phyloP scores from a whole-genome alignment of 371 early-diverging fungal species.

The Entomophthora muscae region DNA sequence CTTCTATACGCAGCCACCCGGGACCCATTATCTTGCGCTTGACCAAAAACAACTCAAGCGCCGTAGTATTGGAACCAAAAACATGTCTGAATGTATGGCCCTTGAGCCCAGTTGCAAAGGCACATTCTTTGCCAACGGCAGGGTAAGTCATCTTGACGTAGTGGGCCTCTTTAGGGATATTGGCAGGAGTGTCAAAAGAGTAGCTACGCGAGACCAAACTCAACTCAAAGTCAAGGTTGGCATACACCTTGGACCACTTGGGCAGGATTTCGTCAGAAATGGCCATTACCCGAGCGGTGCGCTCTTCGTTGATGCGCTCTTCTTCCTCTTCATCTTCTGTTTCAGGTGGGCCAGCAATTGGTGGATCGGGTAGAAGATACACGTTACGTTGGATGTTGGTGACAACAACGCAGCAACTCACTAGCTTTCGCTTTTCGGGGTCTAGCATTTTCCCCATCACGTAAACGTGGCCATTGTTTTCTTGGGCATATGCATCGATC shows the following conservation, averaged over 20 bases:
- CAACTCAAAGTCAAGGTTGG: neutral
- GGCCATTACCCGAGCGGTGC: neutral
- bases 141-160: slow-evolving; percentile 79
- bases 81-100: slow-evolving; percentile 72
- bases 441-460: slow-evolving; percentile 62
- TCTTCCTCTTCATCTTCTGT: neutral
- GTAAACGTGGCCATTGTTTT: slow-evolving; percentile 64
- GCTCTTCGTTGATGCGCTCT: neutral
- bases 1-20: slow-evolving; percentile 67
- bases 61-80: slow-evolving; percentile 77
- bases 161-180: slow-evolving; percentile 58
- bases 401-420: slow-evolving; percentile 73
- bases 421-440: slow-evolving; percentile 14
- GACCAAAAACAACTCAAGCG: slow-evolving; percentile 81
- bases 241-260: slow-evolving; percentile 23
- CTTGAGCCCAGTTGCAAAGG: slow-evolving; percentile 38
- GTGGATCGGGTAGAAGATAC: slow-evolving; percentile 51
- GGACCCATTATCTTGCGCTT: slow-evolving; percentile 96
- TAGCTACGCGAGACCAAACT: slow-evolving; percentile 54
- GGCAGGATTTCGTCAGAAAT: slow-evolving; percentile 19
- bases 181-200: slow-evolving; percentile 68
- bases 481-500: slow-evolving; percentile 66
- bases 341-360: neutral
- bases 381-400: slow-evolving; percentile 68
- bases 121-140: slow-evolving; percentile 15